These are phyloP conservation scores for Rosa rugosa DNA, from an alignment of 306 rosid genomes.

Conservation along the genomic window DNA sequence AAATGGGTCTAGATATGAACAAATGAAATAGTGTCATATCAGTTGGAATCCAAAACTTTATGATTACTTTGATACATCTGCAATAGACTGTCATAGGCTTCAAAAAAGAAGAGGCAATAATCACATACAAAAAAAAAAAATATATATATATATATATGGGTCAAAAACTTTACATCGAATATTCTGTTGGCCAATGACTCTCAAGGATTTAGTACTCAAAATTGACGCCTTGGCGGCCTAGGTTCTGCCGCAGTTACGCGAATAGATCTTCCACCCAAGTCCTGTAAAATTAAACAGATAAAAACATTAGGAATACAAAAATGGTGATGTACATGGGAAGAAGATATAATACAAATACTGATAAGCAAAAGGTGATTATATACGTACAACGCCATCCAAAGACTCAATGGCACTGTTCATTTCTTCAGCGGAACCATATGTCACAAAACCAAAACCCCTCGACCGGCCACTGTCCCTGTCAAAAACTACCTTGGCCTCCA, in stretches of 20 bases:
- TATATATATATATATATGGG: too few relatives aligned
- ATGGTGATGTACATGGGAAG: neutral
- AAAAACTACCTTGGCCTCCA: conserved; percentile 86
- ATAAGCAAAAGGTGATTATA: neutral
- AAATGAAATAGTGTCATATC: neutral
- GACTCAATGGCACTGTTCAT: conserved; percentile 69
- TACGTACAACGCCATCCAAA: conserved; percentile 83
- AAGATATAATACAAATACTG: neutral
- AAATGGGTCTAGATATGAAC: neutral
- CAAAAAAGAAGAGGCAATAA: neutral
- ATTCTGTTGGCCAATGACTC: conserved; percentile 27
- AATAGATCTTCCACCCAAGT: conserved; percentile 78
- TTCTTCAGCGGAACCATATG: conserved; percentile 62
- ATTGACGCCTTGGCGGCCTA: conserved; percentile 66
- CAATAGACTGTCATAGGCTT: neutral
- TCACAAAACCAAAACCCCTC: conserved; percentile 93
- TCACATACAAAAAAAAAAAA: neutral
- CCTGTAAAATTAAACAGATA: conserved; percentile 45
- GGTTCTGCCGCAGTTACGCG: conserved; percentile 71
- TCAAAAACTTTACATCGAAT: conserved; percentile 30
- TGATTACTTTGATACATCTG: neutral
- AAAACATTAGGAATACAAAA: conserved; percentile 19
- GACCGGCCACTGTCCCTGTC: conserved; percentile 98
- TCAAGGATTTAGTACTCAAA: conserved; percentile 36
- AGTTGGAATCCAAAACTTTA: neutral